Percentiles rank a stretch among this genome's conserved stretches.
Conservation (phyloP, 768 basidiomycete genomes). For the Suillus decipiens region DNA sequence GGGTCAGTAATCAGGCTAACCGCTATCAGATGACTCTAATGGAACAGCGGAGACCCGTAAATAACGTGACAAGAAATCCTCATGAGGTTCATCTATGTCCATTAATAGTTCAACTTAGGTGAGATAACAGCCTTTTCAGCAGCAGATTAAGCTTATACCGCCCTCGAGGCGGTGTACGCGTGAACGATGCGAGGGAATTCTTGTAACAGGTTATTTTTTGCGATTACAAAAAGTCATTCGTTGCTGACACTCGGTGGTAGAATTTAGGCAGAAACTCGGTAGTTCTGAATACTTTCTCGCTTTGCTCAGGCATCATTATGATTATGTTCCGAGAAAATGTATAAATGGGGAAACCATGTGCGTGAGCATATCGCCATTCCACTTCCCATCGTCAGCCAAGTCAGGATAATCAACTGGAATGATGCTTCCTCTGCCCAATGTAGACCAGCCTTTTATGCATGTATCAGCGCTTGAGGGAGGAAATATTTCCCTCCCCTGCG, state of each 20-base stretch:
- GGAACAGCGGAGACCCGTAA: not conserved
- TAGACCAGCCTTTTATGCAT: slow-evolving; percentile 20
- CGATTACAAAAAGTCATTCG: no score
- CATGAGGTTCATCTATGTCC: not conserved
- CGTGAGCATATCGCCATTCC: not conserved
- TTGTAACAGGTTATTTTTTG: slow-evolving; percentile 39
- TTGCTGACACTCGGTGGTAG: no score
- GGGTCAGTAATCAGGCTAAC: no score
- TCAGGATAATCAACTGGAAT: not conserved
- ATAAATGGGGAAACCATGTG: not conserved
- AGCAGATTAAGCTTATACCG: slow-evolving; percentile 50
- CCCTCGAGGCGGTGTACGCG: slow-evolving; percentile 44
- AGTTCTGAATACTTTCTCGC: no score
- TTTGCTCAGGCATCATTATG: no score
- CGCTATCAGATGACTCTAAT: no score
- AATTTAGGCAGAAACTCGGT: no score
- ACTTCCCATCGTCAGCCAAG: not conserved
- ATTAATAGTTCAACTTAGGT: no score
- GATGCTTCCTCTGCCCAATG: slow-evolving; percentile 22
- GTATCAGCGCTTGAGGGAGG: slow-evolving; percentile 29
- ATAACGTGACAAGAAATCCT: not conserved
- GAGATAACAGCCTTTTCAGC: slow-evolving; percentile 24
- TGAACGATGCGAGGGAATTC: slow-evolving; percentile 34
- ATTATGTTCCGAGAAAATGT: slow-evolving; percentile 15
- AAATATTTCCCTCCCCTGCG: slow-evolving; percentile 18